Percentiles rank a stretch among this genome's conserved stretches.
Evolutionary conservation across 345 rosid genomes (phyloP).

Genomic region (Citrus sinensis): DNA sequence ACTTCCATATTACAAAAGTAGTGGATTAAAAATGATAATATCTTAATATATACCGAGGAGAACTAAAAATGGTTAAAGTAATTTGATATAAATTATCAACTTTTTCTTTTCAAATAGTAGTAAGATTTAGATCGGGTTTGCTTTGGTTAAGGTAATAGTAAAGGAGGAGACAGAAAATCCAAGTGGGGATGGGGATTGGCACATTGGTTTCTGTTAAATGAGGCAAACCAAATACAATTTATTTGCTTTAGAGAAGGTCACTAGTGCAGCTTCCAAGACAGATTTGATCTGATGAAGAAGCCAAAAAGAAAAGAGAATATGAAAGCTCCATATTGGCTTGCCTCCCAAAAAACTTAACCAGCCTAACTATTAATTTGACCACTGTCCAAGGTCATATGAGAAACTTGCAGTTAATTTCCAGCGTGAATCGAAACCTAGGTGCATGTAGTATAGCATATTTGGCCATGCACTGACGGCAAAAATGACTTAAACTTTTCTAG

Average conservation of each 20-base stretch:
- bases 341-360: neutral
- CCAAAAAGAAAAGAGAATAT: conserved; percentile 1
- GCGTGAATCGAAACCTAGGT: neutral
- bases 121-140: neutral
- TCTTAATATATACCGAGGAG: too few species aligned
- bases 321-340: neutral
- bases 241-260: conserved; percentile 2
- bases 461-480: neutral
- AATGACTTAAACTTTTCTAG: neutral
- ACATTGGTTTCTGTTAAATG: conserved; percentile 19
- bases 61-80: neutral
- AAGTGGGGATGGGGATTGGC: conserved; percentile 19
- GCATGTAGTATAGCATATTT: neutral
- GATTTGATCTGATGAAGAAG: neutral
- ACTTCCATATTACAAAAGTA: too few species aligned
- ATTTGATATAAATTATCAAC: neutral
- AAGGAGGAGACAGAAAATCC: conserved; percentile 25
- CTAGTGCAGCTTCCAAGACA: conserved; percentile 2
- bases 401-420: neutral
- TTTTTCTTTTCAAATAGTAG: neutral
- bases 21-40: neutral
- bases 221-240: conserved; percentile 13
- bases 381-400: neutral
- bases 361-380: conserved; percentile 1
- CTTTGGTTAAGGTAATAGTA: conserved; percentile 2